Base-by-base conservation (phyloP, 2,329 filamentous ascomycete species). In the Incumbomyces lentus region DNA sequence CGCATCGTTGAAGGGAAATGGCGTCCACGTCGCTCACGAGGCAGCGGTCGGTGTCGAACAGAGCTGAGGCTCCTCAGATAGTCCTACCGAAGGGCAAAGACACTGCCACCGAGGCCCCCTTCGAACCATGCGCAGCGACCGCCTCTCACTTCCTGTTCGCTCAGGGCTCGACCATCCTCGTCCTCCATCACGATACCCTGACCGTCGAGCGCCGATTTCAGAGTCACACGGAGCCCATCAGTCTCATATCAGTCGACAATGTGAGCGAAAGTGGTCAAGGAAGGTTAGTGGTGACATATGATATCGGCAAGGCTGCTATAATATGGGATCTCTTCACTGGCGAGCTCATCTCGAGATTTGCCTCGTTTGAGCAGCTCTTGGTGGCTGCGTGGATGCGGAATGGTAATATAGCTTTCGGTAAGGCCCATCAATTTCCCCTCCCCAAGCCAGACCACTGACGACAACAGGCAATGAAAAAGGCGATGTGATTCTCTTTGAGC, bases 281-380 rank as follows among this genome's bases (percentile, higher is more conserved):
- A 22, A 76, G 89, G 52, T 68, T 94, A 50, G 88, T 94, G 2
- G 86, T 95, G 51, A 96, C 88, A 68, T 95, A 95, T 60, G 92
- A 98, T 71, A 78, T 78, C 14, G 83, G 86, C 32, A 86, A 90
- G 64, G 95, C 86, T 1, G 87, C 89, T 3, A 95, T 96, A 60
- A 86, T 96, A 6, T 98, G 92, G 92, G 90, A 98, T 66, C 74
- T 95, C 50, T 80, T 93, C 68, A 93, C 87, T 0, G 92, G 92
- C 40, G 81, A 88, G 49, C 88, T 95, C 65, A 76, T 95, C 49
- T 82, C 90, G 33, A 78, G 89, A n/a, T 96, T 96, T 68, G 82
- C 83, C 18, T 92, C 89, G 0, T 95, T 94, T 60, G 87, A 94
- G 60, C 79, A 85, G 55, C 75, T 96, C 52, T 82, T 81, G 17